These are phyloP conservation scores for Oenanthe sinensis DNA, from an alignment of 129 eudicot genomes.

Conservation along the genomic window DNA sequence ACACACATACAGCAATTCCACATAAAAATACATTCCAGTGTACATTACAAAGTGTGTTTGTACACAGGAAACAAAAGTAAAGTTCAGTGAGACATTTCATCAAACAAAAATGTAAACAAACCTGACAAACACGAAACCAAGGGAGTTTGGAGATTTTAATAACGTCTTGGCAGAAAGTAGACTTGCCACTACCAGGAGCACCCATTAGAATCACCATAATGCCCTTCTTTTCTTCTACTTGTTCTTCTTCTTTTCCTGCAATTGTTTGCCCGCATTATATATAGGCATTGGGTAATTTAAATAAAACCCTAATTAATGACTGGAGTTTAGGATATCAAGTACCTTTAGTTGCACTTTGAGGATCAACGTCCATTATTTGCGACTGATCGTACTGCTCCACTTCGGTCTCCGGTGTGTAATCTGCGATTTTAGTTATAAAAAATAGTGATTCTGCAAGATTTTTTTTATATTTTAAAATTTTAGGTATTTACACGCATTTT, in stretches of 20 bases:
- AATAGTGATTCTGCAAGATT: too few relatives aligned
- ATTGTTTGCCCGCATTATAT: not conserved
- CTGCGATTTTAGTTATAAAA: too few relatives aligned
- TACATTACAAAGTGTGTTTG: not conserved
- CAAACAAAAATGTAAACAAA: constrained; percentile 28
- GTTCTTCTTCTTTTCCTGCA: constrained; percentile 39
- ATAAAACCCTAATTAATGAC: not conserved
- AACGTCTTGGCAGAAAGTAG: constrained; percentile 81
- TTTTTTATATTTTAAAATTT: too few relatives aligned
- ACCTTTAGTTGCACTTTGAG: not conserved
- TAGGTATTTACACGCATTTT: too few relatives aligned
- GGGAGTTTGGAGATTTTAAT: constrained; percentile 52
- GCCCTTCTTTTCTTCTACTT: constrained; percentile 37
- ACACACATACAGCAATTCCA: not conserved
- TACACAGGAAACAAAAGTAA: not conserved
- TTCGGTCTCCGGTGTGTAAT: not conserved
- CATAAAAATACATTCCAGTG: not conserved
- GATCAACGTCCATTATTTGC: constrained; percentile 11
- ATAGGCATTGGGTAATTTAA: not conserved
- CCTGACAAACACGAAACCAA: constrained; percentile 95
- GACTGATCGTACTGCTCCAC: not conserved
- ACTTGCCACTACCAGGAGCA: constrained; percentile 97
- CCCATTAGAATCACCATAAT: constrained; percentile 64
- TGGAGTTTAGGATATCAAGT: not conserved
- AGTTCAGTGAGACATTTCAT: constrained; percentile 29